Conservation (phyloP, 2,329 filamentous ascomycete species). For the Rhinocladiella mackenziei region DNA sequence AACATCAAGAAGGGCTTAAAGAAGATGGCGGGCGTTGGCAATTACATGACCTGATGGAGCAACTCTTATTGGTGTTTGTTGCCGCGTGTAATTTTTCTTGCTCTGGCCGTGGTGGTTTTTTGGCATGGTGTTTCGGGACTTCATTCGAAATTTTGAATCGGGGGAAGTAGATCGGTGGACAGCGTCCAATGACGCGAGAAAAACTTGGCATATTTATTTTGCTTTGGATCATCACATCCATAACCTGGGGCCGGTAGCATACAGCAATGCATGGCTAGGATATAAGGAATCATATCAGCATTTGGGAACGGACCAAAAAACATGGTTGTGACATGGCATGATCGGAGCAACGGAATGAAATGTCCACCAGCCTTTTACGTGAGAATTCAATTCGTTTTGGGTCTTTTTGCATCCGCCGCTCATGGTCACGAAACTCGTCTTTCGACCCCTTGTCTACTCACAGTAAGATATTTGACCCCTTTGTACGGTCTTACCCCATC, state of each 20-base stretch:
- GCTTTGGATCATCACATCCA: too few relatives aligned
- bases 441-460: slow-evolving; percentile 55
- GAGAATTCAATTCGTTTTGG: too few relatives aligned
- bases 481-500: slow-evolving; percentile 93
- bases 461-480: slow-evolving; percentile 93
- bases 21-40: slow-evolving; percentile 25
- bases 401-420: too few relatives aligned
- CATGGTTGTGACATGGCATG: not conserved
- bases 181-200: too few relatives aligned
- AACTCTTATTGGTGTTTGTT: too few relatives aligned
- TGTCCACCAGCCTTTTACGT: too few relatives aligned
- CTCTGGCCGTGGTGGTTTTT: not conserved
- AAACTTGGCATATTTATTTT: too few relatives aligned
- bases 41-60: slow-evolving; percentile 4
- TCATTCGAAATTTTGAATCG: not conserved
- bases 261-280: too few relatives aligned
- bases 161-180: too few relatives aligned
- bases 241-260: too few relatives aligned
- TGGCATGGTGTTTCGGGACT: slow-evolving; percentile 16
- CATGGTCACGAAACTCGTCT: slow-evolving; percentile 32
- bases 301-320: not conserved
- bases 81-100: not conserved
- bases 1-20: slow-evolving; percentile 27
- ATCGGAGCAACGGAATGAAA: too few relatives aligned
- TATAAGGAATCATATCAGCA: not conserved